phyloP scores from a whole-genome alignment of 192 early-diverging fungal genomes.

The Linnemannia elongata region DNA sequence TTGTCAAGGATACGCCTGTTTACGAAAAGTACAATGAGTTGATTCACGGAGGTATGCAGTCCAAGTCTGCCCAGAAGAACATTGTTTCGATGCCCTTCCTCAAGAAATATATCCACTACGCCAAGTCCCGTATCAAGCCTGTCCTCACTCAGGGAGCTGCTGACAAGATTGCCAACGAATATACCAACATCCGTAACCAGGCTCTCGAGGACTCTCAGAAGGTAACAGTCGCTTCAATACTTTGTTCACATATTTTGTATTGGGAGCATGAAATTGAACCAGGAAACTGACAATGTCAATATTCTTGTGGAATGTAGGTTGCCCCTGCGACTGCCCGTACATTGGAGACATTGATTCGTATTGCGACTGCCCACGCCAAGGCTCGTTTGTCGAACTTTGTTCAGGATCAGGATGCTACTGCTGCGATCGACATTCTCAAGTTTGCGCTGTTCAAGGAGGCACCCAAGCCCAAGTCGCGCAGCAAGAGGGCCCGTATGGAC shows the following conservation, averaged over 20 bases:
- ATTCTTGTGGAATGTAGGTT: constrained; percentile 64
- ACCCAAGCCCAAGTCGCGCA: constrained; percentile 61
- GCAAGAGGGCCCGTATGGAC: constrained; percentile 62
- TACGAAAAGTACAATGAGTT: constrained; percentile 92
- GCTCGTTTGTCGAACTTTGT: constrained; percentile 85
- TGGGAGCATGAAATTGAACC: neutral
- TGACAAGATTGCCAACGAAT: constrained; percentile 85
- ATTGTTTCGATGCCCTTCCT: constrained; percentile 88
- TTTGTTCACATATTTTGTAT: neutral
- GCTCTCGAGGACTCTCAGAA: constrained; percentile 77
- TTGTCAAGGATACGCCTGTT: constrained; percentile 72
- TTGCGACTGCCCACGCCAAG: constrained; percentile 98
- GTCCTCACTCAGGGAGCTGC: constrained; percentile 85
- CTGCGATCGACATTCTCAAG: constrained; percentile 84
- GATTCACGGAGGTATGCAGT: constrained; percentile 79
- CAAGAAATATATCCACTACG: constrained; percentile 96
- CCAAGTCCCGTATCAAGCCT: constrained; percentile 88
- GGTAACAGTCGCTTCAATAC: constrained; percentile 39
- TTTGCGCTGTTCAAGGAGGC: constrained; percentile 96
- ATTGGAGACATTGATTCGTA: constrained; percentile 96
- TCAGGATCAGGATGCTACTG: constrained; percentile 86
- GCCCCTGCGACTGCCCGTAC: constrained; percentile 99
- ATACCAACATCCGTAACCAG: constrained; percentile 87
- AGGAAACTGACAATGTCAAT: neutral
- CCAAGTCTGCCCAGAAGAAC: constrained; percentile 48